These are phyloP conservation scores for Guadua angustifolia DNA, from an alignment of 176 grass and related monocot species.

Conservation along the genomic window DNA sequence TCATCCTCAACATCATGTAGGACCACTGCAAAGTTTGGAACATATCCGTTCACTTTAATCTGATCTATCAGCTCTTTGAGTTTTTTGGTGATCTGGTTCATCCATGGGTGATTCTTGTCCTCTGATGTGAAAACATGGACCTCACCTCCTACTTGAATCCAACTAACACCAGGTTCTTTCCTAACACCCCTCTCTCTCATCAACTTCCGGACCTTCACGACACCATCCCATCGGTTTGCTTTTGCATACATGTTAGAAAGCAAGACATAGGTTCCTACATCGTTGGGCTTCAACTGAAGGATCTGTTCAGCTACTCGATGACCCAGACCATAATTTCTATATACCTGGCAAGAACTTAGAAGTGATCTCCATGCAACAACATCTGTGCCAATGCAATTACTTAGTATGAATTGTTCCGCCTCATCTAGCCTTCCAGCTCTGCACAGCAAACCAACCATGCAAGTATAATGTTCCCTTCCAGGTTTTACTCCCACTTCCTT, in stretches of 20 bases:
- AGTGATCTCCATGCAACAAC: constrained; percentile 76
- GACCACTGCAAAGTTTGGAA: constrained; percentile 61
- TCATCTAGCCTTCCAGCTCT: constrained; percentile 66
- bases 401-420: constrained; percentile 65
- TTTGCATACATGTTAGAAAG: constrained; percentile 92
- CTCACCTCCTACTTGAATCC: constrained; percentile 72
- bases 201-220: constrained; percentile 63
- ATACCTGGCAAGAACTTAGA: constrained; percentile 67
- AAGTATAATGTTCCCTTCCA: constrained; percentile 76
- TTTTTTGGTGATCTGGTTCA: constrained; percentile 63
- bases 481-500: constrained; percentile 66
- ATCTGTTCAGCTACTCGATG: constrained; percentile 69
- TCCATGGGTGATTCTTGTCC: constrained; percentile 60
- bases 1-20: constrained; percentile 84
- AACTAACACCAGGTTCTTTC: constrained; percentile 83
- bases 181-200: constrained; percentile 72
- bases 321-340: constrained; percentile 69
- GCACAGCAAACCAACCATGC: constrained; percentile 74
- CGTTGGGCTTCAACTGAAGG: constrained; percentile 67
- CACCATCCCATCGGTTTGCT: constrained; percentile 78
- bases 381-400: constrained; percentile 57
- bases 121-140: constrained; percentile 71
- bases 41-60: constrained; percentile 74
- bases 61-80: constrained; percentile 59
- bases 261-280: constrained; percentile 80